phyloP scores from a whole-genome alignment of 352 stramenopile species.

The Pythium utonaiense region DNA sequence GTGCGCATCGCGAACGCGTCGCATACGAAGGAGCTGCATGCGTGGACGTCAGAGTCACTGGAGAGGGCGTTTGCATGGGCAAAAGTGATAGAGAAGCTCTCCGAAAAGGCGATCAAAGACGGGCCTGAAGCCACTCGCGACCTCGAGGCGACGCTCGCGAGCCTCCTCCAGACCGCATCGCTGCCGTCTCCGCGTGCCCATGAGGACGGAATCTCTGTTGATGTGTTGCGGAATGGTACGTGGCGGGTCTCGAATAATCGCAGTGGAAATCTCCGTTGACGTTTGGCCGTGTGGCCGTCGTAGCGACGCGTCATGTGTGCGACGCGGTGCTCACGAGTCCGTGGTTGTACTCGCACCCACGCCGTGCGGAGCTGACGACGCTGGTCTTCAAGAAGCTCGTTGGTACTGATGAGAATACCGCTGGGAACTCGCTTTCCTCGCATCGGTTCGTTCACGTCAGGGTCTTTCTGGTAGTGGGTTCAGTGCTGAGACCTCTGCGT shows the following conservation, averaged over 20 bases:
- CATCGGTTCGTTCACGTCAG: neutral
- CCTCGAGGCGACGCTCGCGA: constrained; percentile 1
- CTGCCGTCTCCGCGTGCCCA: constrained; percentile 3
- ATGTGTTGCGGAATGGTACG: constrained; percentile 5
- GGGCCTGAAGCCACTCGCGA: neutral
- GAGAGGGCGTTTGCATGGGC: constrained; percentile 21
- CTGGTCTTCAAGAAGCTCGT: constrained; percentile 6
- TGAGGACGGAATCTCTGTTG: neutral
- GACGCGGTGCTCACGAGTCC: constrained; percentile 18
- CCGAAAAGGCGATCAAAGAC: constrained; percentile 1
- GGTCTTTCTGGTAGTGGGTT: neutral
- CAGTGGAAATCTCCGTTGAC: neutral
- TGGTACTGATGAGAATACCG: neutral
- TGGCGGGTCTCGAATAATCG: neutral
- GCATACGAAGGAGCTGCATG: constrained; percentile 19
- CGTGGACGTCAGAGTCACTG: constrained; percentile 21
- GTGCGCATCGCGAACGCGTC: constrained; percentile 23
- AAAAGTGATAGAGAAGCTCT: constrained; percentile 18
- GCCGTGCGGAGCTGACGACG: neutral
- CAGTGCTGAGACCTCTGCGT: too few relatives aligned
- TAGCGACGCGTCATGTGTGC: constrained; percentile 14
- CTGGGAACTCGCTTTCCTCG: too few relatives aligned
- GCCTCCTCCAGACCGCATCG: constrained; percentile 3
- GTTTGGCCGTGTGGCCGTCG: neutral
- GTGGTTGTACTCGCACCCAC: constrained; percentile 16